phyloP scores from a whole-genome alignment of 2,329 filamentous ascomycete species.

The Fusarium sp. region DNA sequence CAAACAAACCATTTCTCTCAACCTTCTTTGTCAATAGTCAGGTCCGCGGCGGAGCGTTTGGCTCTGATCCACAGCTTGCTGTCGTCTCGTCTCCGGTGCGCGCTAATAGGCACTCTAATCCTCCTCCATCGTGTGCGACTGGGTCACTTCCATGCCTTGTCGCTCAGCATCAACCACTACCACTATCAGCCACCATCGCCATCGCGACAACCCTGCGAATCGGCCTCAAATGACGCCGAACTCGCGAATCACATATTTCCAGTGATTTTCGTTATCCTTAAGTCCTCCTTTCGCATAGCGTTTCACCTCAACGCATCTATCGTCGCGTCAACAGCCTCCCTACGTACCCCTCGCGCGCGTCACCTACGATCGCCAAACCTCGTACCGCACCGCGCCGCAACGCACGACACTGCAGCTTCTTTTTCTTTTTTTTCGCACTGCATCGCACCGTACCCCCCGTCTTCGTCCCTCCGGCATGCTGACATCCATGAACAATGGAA shows the following conservation, averaged over 20 bases:
- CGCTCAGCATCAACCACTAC: conserved; percentile 33
- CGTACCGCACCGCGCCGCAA: conserved; percentile 20
- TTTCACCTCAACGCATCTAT: conserved; percentile 9
- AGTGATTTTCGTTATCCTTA: conserved; percentile 11
- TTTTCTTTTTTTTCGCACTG: not conserved
- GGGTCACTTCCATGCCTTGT: conserved; percentile 35
- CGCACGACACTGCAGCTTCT: conserved; percentile 3
- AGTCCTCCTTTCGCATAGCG: conserved; percentile 7
- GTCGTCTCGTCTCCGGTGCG: conserved; percentile 23
- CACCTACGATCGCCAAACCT: conserved; percentile 43
- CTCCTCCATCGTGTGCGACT: conserved; percentile 34
- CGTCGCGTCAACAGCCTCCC: conserved; percentile 44
- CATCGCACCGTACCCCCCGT: conserved; percentile 43
- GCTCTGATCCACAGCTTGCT: conserved; percentile 45
- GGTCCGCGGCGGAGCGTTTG: conserved; percentile 40
- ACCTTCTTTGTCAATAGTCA: conserved; percentile 34
- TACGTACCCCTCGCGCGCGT: conserved; percentile 41
- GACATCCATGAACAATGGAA: conserved; percentile 66
- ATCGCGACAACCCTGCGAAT: conserved; percentile 37
- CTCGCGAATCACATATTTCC: conserved; percentile 5
- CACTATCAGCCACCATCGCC: conserved; percentile 33
- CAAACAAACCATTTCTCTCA: not conserved
- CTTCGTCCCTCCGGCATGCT: conserved; percentile 54
- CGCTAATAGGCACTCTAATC: conserved; percentile 28
- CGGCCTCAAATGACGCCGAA: conserved; percentile 16